Evolutionary conservation across 768 basidiomycete genomes (phyloP), one percentile per base, ranked within the genome.

Genomic region (Leucogyrophana mollusca): DNA sequence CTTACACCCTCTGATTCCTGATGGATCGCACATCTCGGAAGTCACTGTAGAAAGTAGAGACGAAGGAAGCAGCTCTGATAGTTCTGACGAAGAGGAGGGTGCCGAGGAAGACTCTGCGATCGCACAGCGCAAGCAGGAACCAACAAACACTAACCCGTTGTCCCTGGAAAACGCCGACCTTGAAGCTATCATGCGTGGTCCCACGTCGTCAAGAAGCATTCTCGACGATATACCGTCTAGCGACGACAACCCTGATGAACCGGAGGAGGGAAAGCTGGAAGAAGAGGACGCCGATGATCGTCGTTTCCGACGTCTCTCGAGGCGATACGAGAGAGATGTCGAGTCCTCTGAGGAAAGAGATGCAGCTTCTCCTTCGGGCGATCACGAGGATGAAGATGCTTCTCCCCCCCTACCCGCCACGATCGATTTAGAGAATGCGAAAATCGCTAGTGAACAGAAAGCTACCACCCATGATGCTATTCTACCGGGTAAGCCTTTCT

Each of bases 151-250:
- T 3, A 7, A 39, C n/a, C 51, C 23, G 11, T 24, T 34, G 9
- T 52, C 41, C 3, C 45, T 55, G 1, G 36, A 45, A 11, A 46
- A 58, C 1, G 50, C 54, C 23, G 61, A 71, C 27, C 43, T 76
- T n/a, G 72, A 77, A 7, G 66, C 68, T 8, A 52, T 77, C 39
- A 54, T 79, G 10, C 70, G 66, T 22, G 74, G 74, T 2, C 75
- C 78, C 7, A 36, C 40, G n/a, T 39, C 50, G 21, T 54, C 55
- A 27, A 56, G 54, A 23, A 52, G 62, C n/a, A 52, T 69, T 18
- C 46, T 71, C 2, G 62, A 64, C 18, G 62, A 45, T 40, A 51
- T 66, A 42, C 52, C 51, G 56, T 69, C 51, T 10, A 38, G 60
- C 9, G 58, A 62, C 3, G 62, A 57, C 27, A 62, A 65, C 9